Evolutionary conservation across 2,329 filamentous ascomycete genomes (phyloP), one percentile per base, ranked within the genome.

Genomic region (Cryphonectria naterciae): DNA sequence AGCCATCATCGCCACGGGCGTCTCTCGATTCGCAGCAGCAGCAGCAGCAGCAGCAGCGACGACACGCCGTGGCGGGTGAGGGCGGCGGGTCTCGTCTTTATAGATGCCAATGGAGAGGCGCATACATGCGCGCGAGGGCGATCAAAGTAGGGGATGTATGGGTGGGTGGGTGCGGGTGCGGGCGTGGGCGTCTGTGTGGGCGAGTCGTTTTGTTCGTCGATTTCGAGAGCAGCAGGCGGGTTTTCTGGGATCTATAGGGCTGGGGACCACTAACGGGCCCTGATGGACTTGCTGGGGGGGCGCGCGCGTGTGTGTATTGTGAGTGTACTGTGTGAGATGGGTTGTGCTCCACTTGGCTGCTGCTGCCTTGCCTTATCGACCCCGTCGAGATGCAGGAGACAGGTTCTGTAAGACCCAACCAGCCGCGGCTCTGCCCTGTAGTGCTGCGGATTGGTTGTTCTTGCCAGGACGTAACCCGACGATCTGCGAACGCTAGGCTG

Each of bases 1-100:
- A 41, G 70, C 68, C 70, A 72, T 72, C 58, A 7, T 65, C 68
- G 70, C 70, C 58, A 11, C 61, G 62, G 56, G 61, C 68, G 41
- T 64, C 68, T 54, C 32, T 72, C 68, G 70, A 28, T 68, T 39
- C 58, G 66, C 49, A 15, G 52, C 52, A 32, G 65, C 64, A 68
- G 70, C 37, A 32, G 70, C 37, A 32, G 66, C 49, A 15, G 49
- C 49, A 32, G 65, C 64, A 68, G 70, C 37, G 58, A 69, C 62
- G 41, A 65, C 64, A 43, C 67, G 67, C 43, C 63, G 67, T 41
- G 61, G 32, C 25, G 8, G 32, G 22, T 17, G 37, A 25, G 61
- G 37, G 39, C 35, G 19, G n/a, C 22, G n/a, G 13, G 17, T 17
- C 41, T 41, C 28, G 25, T 65, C 43, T 7, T 49, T 52, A 37